phyloP scores from a whole-genome alignment of 2,329 filamentous ascomycete genomes.

The Diaporthe ilicicola region DNA sequence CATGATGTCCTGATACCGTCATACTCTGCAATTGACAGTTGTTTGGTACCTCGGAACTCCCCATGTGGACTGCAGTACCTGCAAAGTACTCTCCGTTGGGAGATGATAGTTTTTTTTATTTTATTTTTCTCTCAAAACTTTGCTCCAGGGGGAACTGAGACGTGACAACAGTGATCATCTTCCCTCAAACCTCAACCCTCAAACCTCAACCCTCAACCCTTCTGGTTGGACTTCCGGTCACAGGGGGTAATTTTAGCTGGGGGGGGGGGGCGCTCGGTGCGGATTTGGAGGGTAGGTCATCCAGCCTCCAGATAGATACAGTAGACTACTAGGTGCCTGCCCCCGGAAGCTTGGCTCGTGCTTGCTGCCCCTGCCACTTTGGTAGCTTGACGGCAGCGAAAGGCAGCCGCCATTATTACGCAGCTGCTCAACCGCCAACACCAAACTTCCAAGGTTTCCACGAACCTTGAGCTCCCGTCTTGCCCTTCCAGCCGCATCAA shows the following conservation, averaged over 20 bases:
- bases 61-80: not conserved
- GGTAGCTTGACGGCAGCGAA: conserved; percentile 16
- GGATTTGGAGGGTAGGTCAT: not conserved
- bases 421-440: conserved; percentile 30
- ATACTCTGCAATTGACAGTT: too few relatives aligned
- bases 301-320: not conserved
- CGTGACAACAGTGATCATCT: not conserved
- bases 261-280: too few relatives aligned
- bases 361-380: conserved; percentile 17
- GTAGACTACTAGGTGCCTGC: not conserved
- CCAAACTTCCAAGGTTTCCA: conserved; percentile 32
- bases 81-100: not conserved
- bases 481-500: conserved; percentile 21
- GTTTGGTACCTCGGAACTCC: too few relatives aligned
- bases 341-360: conserved; percentile 20
- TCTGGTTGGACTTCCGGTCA: not conserved
- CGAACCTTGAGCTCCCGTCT: conserved; percentile 27
- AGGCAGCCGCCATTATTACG: conserved; percentile 26
- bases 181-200: not conserved
- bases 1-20: too few relatives aligned
- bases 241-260: not conserved
- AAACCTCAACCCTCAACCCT: not conserved
- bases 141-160: too few relatives aligned
- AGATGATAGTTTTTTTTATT: not conserved
- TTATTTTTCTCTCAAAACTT: not conserved